Evolutionary conservation across 2,329 filamentous ascomycete genomes (phyloP), one percentile per base, ranked within the genome.

Genomic region (Helminthosporium solani): DNA sequence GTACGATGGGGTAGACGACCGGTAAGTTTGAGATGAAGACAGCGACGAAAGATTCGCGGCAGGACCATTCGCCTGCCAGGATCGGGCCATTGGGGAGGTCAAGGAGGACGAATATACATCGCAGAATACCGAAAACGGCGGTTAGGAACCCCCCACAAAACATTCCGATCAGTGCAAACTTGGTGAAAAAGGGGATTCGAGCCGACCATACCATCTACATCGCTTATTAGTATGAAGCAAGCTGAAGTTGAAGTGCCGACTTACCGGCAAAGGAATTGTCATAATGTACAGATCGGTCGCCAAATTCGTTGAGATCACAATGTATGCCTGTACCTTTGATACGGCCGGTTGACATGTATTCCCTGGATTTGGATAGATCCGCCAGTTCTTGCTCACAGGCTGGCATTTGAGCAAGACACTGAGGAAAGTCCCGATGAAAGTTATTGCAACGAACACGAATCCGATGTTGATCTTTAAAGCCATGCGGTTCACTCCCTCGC

Each of bases 201-300:
- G 80, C 75, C 46, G 70, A 71, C 73, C 77, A 81, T 1, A 84
- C 48, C 60, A 82, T 78, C 37, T 40, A 16, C 3, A 16, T 25
- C 23, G 9, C 23, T 25, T 9, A 25, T 25, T 25, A 25, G 23
- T 25, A 25, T 25, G 23, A 25, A 25, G 23, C 5, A 25, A 6
- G 9, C 9, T 6, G 5, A 25, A 25, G 9, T 6, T 25, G 28
- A 31, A 5, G 14, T 31, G 14, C 4, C 9, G 6, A 23, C 37
- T 20, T 28, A 40, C 37, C 1, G 80, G 80, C 3, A 81, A 68
- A 0, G 80, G 80, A 30, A 84, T 82, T 21, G 75, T 74, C 45
- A 84, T 77, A n/a, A 84, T 70, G 52, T 83, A 84, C 1, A 82
- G 41, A 52, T 84, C 82, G 2, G 81, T 84, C 1, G 68, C 53